Evolutionary conservation across 2,329 filamentous ascomycete genomes (phyloP), one percentile per base, ranked within the genome.

Genomic region (Myrmaecium sp.): DNA sequence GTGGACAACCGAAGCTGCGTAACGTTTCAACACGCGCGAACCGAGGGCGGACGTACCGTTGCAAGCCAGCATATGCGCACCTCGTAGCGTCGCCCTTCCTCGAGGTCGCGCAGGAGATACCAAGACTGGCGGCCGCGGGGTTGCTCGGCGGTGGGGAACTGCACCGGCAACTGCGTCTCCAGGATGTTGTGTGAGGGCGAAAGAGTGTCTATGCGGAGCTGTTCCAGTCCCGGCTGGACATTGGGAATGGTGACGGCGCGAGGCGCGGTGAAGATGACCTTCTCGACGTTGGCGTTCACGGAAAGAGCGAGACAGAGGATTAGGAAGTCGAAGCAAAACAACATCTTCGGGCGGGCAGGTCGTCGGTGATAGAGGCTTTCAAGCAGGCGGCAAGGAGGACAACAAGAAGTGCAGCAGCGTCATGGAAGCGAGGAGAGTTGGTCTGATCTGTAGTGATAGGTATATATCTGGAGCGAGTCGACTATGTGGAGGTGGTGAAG

Each of bases 251-350:
- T 50, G 41, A 69, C 50, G 17, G 60, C 51, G 17, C 56, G 46
- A 7, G 84, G 83, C 13, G 69, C 82, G 18, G 76, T 59, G 57
- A 98, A 95, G 43, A 95, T 81, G 39, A 69, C 63, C 55, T 98
- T 98, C 50, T 95, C 89, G 29, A 78, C 76, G 50, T 98, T 95
- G 48, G 77, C 82, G n/a, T n/a, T n/a, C n/a, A n/a, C n/a, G n/a
- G n/a, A n/a, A n/a, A n/a, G n/a, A n/a, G n/a, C n/a, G n/a, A n/a
- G n/a, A n/a, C n/a, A n/a, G n/a, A n/a, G n/a, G n/a, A n/a, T n/a
- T n/a, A n/a, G n/a, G n/a, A n/a, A n/a, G n/a, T n/a, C n/a, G n/a
- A n/a, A n/a, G n/a, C n/a, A n/a, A n/a, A n/a, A n/a, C n/a, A n/a
- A n/a, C n/a, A n/a, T n/a, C n/a, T n/a, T n/a, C n/a, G n/a, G n/a